A percentile compares a stretch with the other conserved stretches of the same genome.
phyloP scores from a whole-genome alignment of 2,329 filamentous ascomycete genomes.

The Colletotrichum camelliae region DNA sequence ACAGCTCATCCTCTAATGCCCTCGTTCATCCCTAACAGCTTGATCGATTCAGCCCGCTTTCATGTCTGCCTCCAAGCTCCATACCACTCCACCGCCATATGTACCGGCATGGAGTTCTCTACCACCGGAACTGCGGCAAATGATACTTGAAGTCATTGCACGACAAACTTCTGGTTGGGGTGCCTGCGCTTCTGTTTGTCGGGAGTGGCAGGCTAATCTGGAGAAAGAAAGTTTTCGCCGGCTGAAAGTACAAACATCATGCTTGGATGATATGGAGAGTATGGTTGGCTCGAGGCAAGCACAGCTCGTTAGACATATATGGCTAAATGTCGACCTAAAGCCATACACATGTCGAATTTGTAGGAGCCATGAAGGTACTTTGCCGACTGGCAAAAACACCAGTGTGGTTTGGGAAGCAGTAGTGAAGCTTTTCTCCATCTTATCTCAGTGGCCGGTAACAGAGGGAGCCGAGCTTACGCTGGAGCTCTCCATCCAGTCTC shows the following conservation, averaged over 20 bases:
- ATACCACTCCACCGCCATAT: neutral
- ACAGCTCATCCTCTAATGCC: neutral
- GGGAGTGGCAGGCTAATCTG: slow-evolving; percentile 37
- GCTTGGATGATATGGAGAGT: slow-evolving; percentile 27
- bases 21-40: neutral
- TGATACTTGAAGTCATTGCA: neutral
- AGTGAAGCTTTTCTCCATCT: slow-evolving; percentile 33
- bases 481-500: slow-evolving; percentile 38
- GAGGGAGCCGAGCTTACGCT: slow-evolving; percentile 28
- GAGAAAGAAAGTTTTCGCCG: slow-evolving; percentile 33
- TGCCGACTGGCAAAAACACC: neutral
- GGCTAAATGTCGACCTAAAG: slow-evolving; percentile 32
- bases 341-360: slow-evolving; percentile 29
- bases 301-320: slow-evolving; percentile 33
- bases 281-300: slow-evolving; percentile 22
- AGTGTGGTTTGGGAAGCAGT: slow-evolving; percentile 26
- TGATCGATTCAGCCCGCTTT: neutral
- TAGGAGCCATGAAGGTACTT: neutral
- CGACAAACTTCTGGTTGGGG: slow-evolving; percentile 30
- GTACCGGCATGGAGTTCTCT: neutral
- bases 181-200: slow-evolving; percentile 37
- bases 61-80: neutral
- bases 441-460: slow-evolving; percentile 29
- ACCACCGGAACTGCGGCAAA: neutral
- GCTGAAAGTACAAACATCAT: slow-evolving; percentile 29